phyloP scores from a whole-genome alignment of 2,329 filamentous ascomycete genomes.

The Byssochlamys sp. region DNA sequence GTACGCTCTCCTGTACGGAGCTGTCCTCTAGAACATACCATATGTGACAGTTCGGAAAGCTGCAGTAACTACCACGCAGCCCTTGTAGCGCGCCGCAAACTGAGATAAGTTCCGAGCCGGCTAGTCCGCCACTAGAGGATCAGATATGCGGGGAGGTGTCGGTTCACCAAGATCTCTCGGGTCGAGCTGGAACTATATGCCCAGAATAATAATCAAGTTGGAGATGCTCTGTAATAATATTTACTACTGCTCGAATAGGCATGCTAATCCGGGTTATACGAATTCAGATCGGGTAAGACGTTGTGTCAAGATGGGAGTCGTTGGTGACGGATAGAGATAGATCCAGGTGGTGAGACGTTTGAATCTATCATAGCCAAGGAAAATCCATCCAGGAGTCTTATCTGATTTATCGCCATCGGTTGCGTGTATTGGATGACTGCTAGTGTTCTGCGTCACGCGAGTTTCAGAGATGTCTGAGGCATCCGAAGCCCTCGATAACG shows the following conservation, averaged over 20 bases:
- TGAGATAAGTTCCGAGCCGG: background rate
- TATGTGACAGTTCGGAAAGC: background rate
- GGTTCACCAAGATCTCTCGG: background rate
- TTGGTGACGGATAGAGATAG: background rate
- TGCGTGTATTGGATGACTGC: background rate
- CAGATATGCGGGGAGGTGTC: background rate
- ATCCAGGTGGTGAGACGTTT: background rate
- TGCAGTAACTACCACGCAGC: no score
- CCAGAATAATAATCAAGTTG: background rate
- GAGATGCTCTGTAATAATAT: background rate
- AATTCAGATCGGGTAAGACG: background rate
- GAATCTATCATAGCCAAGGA: background rate
- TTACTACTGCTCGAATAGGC: background rate
- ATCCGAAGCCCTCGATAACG: background rate
- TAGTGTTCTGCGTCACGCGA: background rate
- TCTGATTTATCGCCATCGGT: background rate
- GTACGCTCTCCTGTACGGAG: background rate
- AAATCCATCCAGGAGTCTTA: background rate
- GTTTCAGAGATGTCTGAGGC: background rate
- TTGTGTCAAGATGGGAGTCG: background rate
- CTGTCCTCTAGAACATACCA: background rate
- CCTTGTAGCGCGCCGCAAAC: background rate
- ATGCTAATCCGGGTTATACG: background rate
- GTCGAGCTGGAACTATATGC: background rate
- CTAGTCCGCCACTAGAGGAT: background rate